phyloP scores from a whole-genome alignment of 1,284 basidiomycete genomes.

The Mycena citricolor region DNA sequence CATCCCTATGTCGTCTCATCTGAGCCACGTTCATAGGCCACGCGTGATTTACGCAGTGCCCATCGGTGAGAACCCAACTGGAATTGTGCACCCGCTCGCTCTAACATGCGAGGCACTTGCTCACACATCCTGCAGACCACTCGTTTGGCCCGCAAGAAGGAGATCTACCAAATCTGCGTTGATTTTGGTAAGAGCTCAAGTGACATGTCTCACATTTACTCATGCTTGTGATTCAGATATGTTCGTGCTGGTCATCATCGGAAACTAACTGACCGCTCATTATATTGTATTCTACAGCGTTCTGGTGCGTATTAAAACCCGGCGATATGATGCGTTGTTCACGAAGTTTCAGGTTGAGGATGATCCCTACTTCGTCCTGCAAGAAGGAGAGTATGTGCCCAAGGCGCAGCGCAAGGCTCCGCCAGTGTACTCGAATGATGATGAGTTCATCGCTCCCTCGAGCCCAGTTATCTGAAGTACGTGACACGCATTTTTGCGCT shows the following conservation, averaged over 20 bases:
- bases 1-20: neutral
- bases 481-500: conserved; percentile 25
- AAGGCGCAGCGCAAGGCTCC: conserved; percentile 40
- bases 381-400: conserved; percentile 53
- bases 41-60: conserved; percentile 77
- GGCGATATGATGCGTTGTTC: too few species aligned
- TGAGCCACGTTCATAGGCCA: conserved; percentile 44
- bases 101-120: neutral
- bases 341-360: conserved; percentile 64
- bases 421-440: conserved; percentile 30
- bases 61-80: conserved; percentile 80
- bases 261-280: neutral
- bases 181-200: conserved; percentile 63
- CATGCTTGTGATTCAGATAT: neutral
- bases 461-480: conserved; percentile 68
- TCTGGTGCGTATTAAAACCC: conserved; percentile 5
- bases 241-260: conserved; percentile 1
- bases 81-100: conserved; percentile 48
- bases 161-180: conserved; percentile 77
- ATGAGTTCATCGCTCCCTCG: conserved; percentile 55
- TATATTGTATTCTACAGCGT: conserved; percentile 2
- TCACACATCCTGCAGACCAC: conserved; percentile 49
- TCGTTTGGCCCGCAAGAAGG: conserved; percentile 66
- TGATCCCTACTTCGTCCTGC: conserved; percentile 83
- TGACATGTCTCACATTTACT: conserved; percentile 6